Evolutionary conservation across 2,329 filamentous ascomycete species (phyloP), one percentile per base, ranked within the genome.

Genomic region (Trichoderma harzianum): DNA sequence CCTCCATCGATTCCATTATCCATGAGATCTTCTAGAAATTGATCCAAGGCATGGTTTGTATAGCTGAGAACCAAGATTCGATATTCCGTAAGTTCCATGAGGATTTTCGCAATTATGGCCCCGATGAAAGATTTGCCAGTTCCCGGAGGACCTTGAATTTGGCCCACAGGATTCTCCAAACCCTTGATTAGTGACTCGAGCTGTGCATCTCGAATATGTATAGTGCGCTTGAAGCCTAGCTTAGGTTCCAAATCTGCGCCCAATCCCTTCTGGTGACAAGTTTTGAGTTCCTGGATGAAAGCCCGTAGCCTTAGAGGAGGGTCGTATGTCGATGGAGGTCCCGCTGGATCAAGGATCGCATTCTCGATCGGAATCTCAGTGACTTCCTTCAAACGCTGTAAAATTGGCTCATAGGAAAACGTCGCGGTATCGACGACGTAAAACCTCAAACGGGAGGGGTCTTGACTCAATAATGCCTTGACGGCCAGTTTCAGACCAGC

Each of bases 71-170:
- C 86, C 0, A 95, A 82, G 0, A 94, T 86, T 0, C 78, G 87
- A 32, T 87, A 82, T 0, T 74, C 24, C 0, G 86, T 88, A 6
- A 83, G 75, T 1, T 87, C 77, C 24, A 89, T 79, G 0, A 94
- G 76, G 0, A 84, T 78, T 67, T 90, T 89, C 0, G 88, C 86
- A 1, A 91, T 82, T 2, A 92, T 80, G 0, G 91, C 89, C 0
- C 92, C 92, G 3, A 93, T 86, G 73, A 93, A 93, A 0, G 91
- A 93, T 74, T 95, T 95, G 1, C 92, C 92, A 0, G 91, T 94
- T 0, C 91, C 91, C 74, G 92, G 92, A 1, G 92, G 92, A 0
- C 92, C 92, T 81, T 93, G 91, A 2, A 94, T 91, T 0, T 91
- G 78, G 62, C 87, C 89, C 0, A 93, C 78, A 0, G 80, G 79